These are phyloP conservation scores for Magnusiomyces starmeri DNA, from an alignment of 1,139 yeast genomes.

Conservation along the genomic window DNA sequence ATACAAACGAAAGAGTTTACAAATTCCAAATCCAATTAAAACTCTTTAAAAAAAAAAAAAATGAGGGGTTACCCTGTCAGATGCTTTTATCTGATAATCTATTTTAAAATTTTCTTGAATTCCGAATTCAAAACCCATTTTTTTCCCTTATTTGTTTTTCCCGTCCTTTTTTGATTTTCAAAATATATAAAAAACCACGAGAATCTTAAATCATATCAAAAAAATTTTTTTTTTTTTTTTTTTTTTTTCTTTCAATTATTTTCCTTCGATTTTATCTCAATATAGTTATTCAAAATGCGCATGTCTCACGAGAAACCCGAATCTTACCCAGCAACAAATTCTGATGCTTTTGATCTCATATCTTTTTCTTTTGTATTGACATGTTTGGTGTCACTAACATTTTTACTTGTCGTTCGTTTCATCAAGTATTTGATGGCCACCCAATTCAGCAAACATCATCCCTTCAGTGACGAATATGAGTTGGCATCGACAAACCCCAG, in stretches of 20 bases:
- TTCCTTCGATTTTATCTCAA: background rate
- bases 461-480: background rate
- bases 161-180: background rate
- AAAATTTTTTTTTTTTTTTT: background rate
- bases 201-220: background rate
- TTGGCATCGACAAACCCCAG: background rate
- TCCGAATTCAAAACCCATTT: background rate
- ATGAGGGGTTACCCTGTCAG: no score
- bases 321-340: background rate
- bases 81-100: no score
- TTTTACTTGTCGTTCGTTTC: background rate
- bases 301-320: background rate
- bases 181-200: background rate
- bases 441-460: background rate
- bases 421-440: background rate
- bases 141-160: no score
- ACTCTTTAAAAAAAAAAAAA: no score
- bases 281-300: background rate
- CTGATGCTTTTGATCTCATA: background rate
- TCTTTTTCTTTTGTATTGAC: background rate
- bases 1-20: no score
- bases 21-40: no score
- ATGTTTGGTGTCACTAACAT: background rate
- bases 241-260: no score
- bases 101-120: background rate